Evolutionary conservation across 257 asterid species (phyloP).

Genomic region (Nicotiana noctiflora): DNA sequence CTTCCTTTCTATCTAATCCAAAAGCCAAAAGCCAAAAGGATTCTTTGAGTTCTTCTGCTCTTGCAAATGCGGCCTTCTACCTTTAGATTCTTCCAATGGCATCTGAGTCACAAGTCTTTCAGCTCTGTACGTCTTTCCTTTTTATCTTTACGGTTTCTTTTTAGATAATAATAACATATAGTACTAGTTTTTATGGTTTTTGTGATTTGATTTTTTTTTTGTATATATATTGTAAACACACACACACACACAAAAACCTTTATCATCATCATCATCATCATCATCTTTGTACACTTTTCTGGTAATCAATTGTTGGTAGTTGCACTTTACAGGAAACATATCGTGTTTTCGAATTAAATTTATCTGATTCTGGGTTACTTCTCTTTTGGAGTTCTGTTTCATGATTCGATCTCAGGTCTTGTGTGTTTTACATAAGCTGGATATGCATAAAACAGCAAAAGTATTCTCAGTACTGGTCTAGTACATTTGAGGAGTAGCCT

Average conservation of each 20-base stretch:
- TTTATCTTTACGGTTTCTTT: neutral
- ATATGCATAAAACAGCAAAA: too few relatives aligned
- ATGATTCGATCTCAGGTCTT: neutral
- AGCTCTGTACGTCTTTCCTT: neutral
- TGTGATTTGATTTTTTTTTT: neutral
- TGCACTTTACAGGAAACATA: neutral
- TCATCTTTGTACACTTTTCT: neutral
- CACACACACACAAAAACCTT: neutral
- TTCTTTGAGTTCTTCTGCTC: neutral
- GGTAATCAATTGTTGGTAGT: neutral
- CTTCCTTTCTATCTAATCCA: neutral
- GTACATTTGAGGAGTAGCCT: too few relatives aligned
- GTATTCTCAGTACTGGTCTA: too few relatives aligned
- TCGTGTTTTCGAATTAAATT: neutral
- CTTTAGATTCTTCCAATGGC: conserved; percentile 36
- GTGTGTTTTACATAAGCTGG: neutral
- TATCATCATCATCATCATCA: neutral
- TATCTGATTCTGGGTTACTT: neutral
- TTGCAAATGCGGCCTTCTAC: conserved; percentile 49
- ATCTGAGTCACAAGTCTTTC: conserved; percentile 13
- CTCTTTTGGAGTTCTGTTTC: neutral
- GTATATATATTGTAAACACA: neutral
- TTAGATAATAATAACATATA: too few relatives aligned
- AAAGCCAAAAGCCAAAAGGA: too few relatives aligned
- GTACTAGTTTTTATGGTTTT: neutral